Base-by-base conservation (phyloP, 2,329 filamentous ascomycete species). In the Pseudocercospora macadamiae region DNA sequence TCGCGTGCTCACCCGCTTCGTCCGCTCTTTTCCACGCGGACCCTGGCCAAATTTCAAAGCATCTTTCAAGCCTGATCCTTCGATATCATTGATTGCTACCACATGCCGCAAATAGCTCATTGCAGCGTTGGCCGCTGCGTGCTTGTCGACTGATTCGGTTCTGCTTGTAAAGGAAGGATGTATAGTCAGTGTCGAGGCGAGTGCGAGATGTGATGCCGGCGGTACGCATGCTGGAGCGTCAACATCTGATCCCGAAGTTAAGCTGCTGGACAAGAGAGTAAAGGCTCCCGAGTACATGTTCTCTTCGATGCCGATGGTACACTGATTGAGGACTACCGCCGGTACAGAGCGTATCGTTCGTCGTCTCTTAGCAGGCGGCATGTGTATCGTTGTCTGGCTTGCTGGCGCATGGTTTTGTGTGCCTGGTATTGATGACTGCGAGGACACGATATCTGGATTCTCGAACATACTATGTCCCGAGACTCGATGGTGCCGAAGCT, bases 141-240 rank as follows among this genome's bases (percentile, higher is more conserved):
- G 75, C 54, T 85, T 83, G 18, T 89, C 86, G 10, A 77, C 69
- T 7, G 85, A 83, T 25, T 82, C 80, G 3, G 88, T 83, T 51
- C 90, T 86, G 2, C 88, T 95, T 1, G 93, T 97, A 64, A 89
- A 85, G 21, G 80, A 77, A 0, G 93, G 93, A 69, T 96, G 91
- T 12, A 95, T 83, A n/a, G 88, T 75, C n/a, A 97, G 79, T 1
- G 91, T 95, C 42, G 83, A 86, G n/a, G 92, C 82, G 7, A 97
- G 79, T 6, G 90, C 87, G 21, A 97, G 79, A 64, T 93, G 87
- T 57, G 85, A 83, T 0, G 89, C 82, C 2, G 89, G 85, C 1
- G 93, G 90, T 16, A 91, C 76, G 58, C 83, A 83, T 9, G 84
- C 83, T 0, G 85, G 79, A 28, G 75, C 76, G 12, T 76, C 60